Evolutionary conservation across 176 grass and related monocot genomes (phyloP).

Genomic region (Cenchrus fungigraminus): DNA sequence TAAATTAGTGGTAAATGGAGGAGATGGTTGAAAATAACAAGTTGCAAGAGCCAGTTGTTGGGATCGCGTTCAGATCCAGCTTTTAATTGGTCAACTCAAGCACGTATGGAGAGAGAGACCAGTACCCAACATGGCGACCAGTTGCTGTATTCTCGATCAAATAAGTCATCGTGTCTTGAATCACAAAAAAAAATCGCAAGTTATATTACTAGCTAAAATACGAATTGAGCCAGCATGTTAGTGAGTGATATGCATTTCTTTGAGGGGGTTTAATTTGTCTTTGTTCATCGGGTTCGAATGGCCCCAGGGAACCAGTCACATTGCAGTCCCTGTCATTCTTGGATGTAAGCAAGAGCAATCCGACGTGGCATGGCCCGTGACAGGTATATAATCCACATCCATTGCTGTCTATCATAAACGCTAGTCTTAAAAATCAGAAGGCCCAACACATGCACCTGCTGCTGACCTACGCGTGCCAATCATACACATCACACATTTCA

Average conservation of each 20-base stretch:
- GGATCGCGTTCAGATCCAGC: constrained; percentile 2
- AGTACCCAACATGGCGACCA: not conserved
- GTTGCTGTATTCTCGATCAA: not conserved
- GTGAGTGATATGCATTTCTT: not conserved
- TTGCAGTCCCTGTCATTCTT: not conserved
- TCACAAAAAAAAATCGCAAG: too few species aligned
- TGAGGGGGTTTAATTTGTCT: not conserved
- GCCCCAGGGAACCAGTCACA: not conserved
- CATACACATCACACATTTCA: constrained; percentile 3
- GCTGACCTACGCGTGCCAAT: not conserved
- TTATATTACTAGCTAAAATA: too few species aligned
- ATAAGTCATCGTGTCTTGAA: not conserved
- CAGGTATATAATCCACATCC: not conserved
- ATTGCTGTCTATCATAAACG: not conserved
- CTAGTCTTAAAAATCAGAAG: not conserved
- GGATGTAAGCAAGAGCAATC: constrained; percentile 26
- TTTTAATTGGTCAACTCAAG: not conserved
- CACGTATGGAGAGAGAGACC: not conserved
- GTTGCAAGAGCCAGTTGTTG: constrained; percentile 6
- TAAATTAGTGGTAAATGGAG: not conserved
- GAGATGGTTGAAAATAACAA: not conserved
- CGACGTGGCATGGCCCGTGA: constrained; percentile 25
- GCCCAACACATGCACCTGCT: not conserved
- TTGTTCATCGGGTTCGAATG: not conserved
- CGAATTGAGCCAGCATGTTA: not conserved